Evolutionary conservation across 805 yeast genomes (phyloP), one percentile per base, ranked within the genome.

Genomic region (Henningerozyma blattae): DNA sequence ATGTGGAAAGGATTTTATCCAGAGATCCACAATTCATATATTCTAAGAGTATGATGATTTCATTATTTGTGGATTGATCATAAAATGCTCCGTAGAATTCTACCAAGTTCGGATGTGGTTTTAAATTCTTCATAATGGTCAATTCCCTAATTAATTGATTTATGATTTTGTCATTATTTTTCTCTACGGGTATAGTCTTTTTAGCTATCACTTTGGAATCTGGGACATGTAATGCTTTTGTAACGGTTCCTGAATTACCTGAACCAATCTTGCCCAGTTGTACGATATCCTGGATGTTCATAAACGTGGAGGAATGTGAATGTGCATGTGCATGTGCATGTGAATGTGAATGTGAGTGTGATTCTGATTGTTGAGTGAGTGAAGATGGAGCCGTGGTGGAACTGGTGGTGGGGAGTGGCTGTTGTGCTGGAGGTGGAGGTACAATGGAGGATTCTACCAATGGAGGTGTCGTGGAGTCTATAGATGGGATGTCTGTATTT

Each of bases 11-110:
- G 17, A 89, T 77, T 40, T 82, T 75, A 52, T 91, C 97, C 25
- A 89, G 64, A 0, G 96, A 85, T 0, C 95, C 89, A 56, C 95
- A 83, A 56, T 89, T 94, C 73, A 89, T 83, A 58, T 83, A 87
- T 58, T 89, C 97, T 94, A 87, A 86, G 53, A 94, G 80, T 40
- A 91, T 81, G 12, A 85, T 78, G 14, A 91, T 87, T 40, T 84
- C 82, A 48, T 72, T 72, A 40, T 42, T 45, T 1, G 46, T 42
- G 2, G 54, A 41, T 19, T 68, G 70, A 39, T 75, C 71, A 33
- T 85, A 68, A 49, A 78, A 82, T 0, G 95, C 94, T 6, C 97
- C 97, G 56, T 78, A 89, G 54, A 87, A 91, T 30, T 82, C 84
- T 32, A 89, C 81, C 30, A 91, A 87, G 47, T 72, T 82, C 4